Conservation (phyloP, 805 yeast species). For the Peterozyma xylosa region DNA sequence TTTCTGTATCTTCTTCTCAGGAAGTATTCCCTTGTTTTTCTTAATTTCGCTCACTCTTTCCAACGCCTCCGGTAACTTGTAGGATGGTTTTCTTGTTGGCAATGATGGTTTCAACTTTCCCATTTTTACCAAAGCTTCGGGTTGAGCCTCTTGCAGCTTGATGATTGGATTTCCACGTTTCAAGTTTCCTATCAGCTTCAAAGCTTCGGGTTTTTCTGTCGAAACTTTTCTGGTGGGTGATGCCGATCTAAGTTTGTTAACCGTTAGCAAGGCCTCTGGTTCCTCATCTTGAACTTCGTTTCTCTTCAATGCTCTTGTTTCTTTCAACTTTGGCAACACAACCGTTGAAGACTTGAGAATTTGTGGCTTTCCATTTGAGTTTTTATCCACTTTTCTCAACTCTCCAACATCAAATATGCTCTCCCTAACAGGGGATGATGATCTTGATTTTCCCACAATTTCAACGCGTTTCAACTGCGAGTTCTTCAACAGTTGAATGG, state of each 20-base stretch:
- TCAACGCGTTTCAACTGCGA: too few species aligned
- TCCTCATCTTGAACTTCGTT: neutral
- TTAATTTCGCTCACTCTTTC: neutral
- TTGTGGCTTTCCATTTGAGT: too few species aligned
- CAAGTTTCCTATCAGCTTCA: conserved; percentile 13
- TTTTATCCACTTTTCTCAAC: too few species aligned
- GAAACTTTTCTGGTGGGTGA: conserved; percentile 12
- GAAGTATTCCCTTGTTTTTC: neutral
- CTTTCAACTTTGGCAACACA: neutral
- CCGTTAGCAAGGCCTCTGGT: conserved; percentile 12
- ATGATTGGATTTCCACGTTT: neutral
- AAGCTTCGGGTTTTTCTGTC: conserved; percentile 20
- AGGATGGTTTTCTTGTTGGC: conserved; percentile 3
- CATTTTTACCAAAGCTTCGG: conserved; percentile 12
- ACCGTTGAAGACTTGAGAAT: too few species aligned
- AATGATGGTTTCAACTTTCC: conserved; percentile 8
- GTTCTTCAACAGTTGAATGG: too few species aligned
- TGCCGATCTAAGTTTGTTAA: conserved; percentile 12
- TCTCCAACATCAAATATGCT: neutral
- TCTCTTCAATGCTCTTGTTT: neutral
- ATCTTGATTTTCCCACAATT: too few species aligned
- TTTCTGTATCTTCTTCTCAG: neutral
- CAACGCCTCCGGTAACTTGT: conserved; percentile 3
- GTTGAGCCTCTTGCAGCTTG: conserved; percentile 1
- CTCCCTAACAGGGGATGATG: too few species aligned